These are phyloP conservation scores for Paramyrothecium roridum DNA, from an alignment of 2,329 filamentous ascomycete genomes.

Conservation along the genomic window DNA sequence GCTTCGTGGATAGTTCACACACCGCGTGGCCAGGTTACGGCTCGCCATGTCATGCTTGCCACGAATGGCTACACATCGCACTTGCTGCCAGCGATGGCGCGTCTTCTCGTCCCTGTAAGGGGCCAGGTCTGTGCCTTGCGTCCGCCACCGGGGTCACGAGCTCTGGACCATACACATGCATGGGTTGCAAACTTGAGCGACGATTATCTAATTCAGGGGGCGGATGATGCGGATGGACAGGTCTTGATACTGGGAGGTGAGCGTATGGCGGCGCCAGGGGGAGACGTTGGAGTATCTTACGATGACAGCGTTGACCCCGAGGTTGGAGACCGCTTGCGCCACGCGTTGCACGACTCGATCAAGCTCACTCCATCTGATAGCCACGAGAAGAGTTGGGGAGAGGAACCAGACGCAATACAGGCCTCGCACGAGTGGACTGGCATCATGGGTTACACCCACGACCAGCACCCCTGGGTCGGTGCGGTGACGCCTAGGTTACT, in stretches of 20 bases:
- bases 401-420: conserved; percentile 41
- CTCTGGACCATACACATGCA: conserved; percentile 58
- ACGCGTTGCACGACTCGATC: conserved; percentile 36
- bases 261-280: conserved; percentile 48
- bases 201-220: conserved; percentile 73
- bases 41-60: conserved; percentile 67
- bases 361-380: conserved; percentile 27
- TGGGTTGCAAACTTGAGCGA: conserved; percentile 57
- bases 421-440: conserved; percentile 70
- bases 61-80: conserved; percentile 83
- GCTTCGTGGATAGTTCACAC: conserved; percentile 62
- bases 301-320: conserved; percentile 55
- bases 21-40: conserved; percentile 60
- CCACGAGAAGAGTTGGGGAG: conserved; percentile 3
- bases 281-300: conserved; percentile 50
- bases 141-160: conserved; percentile 42
- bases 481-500: conserved; percentile 48
- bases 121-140: conserved; percentile 69
- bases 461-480: conserved; percentile 69
- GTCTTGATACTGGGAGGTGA: conserved; percentile 71
- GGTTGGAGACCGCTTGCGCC: conserved; percentile 54
- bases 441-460: conserved; percentile 73
- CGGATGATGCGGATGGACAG: conserved; percentile 42
- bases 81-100: conserved; percentile 65
- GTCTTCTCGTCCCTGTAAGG: conserved; percentile 72